phyloP scores from a whole-genome alignment of 371 early-diverging fungal species.

The Zopfochytrium polystomum region DNA sequence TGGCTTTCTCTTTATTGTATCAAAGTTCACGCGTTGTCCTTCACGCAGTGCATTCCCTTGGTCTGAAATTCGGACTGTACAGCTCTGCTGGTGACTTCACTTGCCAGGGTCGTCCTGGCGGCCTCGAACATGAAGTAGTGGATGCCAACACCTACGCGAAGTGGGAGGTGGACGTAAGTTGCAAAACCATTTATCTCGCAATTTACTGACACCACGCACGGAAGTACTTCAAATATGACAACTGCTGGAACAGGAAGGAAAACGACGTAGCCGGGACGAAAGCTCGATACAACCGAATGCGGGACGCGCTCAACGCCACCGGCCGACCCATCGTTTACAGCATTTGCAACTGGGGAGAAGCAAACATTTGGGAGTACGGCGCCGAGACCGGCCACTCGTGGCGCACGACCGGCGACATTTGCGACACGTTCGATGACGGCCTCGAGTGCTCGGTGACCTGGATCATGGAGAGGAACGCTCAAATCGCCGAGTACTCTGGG shows the following conservation, averaged over 20 bases:
- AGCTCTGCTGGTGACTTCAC: conserved; percentile 48
- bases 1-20: neutral
- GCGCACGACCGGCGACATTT: conserved; percentile 44
- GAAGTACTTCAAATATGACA: conserved; percentile 53
- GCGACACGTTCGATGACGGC: conserved; percentile 14
- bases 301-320: conserved; percentile 46
- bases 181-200: too few species aligned
- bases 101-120: conserved; percentile 51
- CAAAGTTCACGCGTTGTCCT: conserved; percentile 8
- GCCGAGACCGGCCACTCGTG: conserved; percentile 38
- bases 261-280: conserved; percentile 14
- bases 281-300: conserved; percentile 28
- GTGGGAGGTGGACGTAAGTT: conserved; percentile 49
- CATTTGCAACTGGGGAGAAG: conserved; percentile 49
- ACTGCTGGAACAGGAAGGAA: conserved; percentile 41
- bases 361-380: conserved; percentile 45
- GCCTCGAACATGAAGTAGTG: conserved; percentile 35
- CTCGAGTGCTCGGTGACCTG: neutral
- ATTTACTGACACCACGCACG: too few species aligned
- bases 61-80: conserved; percentile 49
- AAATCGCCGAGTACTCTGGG: conserved; percentile 27
- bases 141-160: conserved; percentile 44
- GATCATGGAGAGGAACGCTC: conserved; percentile 26
- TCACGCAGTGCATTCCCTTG: conserved; percentile 20
- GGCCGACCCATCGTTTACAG: conserved; percentile 46